Conservation (phyloP, 805 yeast species). For the Zygoascus biomembranicola region DNA sequence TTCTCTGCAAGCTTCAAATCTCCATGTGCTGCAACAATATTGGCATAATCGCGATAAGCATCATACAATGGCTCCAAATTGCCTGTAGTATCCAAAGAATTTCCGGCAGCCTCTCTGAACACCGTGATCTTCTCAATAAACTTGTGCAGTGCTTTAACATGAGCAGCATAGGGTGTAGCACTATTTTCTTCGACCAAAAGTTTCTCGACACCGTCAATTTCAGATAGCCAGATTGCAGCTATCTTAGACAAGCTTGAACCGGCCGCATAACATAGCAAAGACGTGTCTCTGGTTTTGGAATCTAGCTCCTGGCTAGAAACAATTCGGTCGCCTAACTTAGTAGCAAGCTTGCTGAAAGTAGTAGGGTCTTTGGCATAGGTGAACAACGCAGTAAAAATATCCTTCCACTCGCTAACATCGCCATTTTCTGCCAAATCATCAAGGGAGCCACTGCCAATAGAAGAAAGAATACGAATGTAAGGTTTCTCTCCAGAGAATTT, state of each 20-base stretch:
- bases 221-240: slow-evolving; percentile 76
- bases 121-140: slow-evolving; percentile 80
- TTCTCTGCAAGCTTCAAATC: slow-evolving; percentile 72
- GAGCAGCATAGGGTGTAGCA: slow-evolving; percentile 69
- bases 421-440: slow-evolving; percentile 71
- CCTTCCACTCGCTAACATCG: slow-evolving; percentile 75
- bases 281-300: slow-evolving; percentile 47
- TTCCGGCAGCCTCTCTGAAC: slow-evolving; percentile 44
- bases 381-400: slow-evolving; percentile 61
- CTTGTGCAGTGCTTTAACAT: slow-evolving; percentile 68
- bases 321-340: slow-evolving; percentile 72
- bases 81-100: slow-evolving; percentile 24
- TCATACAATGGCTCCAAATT: slow-evolving; percentile 44
- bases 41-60: slow-evolving; percentile 74
- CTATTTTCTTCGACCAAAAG: slow-evolving; percentile 27
- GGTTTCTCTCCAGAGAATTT: slow-evolving; percentile 44
- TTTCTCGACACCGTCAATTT: slow-evolving; percentile 44
- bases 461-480: slow-evolving; percentile 67
- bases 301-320: slow-evolving; percentile 16
- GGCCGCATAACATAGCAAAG: slow-evolving; percentile 68
- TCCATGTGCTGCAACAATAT: slow-evolving; percentile 71
- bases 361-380: slow-evolving; percentile 38
- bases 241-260: slow-evolving; percentile 77
- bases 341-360: slow-evolving; percentile 47
- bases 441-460: slow-evolving; percentile 44